Evolutionary conservation across 2,329 filamentous ascomycete species (phyloP), one percentile per base, ranked within the genome.

Genomic region (Xylaria arbuscula): DNA sequence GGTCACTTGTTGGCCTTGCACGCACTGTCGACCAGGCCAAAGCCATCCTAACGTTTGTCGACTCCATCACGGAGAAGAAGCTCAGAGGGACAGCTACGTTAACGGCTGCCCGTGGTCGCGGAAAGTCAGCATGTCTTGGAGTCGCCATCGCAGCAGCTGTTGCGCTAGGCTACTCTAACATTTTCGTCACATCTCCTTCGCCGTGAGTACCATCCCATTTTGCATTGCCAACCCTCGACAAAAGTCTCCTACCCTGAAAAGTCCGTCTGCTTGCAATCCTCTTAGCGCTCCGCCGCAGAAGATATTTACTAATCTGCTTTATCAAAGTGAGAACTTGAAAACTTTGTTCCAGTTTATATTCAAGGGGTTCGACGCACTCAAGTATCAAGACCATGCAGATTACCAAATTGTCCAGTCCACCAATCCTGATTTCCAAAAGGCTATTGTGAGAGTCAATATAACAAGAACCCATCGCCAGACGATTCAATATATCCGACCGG

Each of bases 381-480:
- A 92, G 38, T 99, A 99, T 77, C 89, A 94, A 72, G 96, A 99
- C 75, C 96, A 99, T 78, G 90, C 94, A 74, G 96, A 99, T 78
- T 99, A 99, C 82, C 97, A 94, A 62, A 98, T 99, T 73, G 94
- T 98, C 66, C 96, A 99, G 78, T 98, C 94, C 1, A 98, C 95
- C 3, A 98, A 99, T 80, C 95, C 96, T 0, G 95, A 98, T 73
- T 98, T 98, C 84, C 98, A 98, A 86, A 99, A 99, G 83, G 96
- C 96, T 2, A 97, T 99, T 77, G 96, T 99, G 22, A 88, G 96
- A 61, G 96, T 99, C 72, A 98, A 99, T 81, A 90, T 99, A 57
- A 94, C 98, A 83, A 87, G 94, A 71, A 91, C 97, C 76, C 96
- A 99, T 82, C 90, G 96, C 53, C 96, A 99, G 81, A 98, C 96